phyloP scores from a whole-genome alignment of 2,329 filamentous ascomycete genomes.

The Claviceps monticola region DNA sequence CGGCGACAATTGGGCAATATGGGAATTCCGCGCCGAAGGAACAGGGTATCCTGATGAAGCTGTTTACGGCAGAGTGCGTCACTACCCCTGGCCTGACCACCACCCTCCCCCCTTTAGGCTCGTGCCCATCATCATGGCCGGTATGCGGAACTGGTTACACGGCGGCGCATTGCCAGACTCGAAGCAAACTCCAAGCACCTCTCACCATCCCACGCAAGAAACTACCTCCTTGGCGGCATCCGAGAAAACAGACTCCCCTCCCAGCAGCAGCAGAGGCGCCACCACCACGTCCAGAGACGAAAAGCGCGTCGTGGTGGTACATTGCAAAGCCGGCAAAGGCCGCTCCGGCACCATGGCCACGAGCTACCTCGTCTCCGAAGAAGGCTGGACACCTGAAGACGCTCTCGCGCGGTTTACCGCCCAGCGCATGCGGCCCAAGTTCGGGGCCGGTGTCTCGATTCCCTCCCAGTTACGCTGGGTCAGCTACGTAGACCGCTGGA shows the following conservation, averaged over 20 bases:
- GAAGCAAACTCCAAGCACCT: not conserved
- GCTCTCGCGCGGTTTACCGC: slow-evolving; percentile 53
- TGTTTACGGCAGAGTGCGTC: slow-evolving; percentile 71
- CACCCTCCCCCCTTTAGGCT: slow-evolving; percentile 88
- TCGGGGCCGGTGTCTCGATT: slow-evolving; percentile 82
- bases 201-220: not conserved
- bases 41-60: slow-evolving; percentile 88
- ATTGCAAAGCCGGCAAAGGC: slow-evolving; percentile 96
- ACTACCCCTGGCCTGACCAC: slow-evolving; percentile 95
- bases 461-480: slow-evolving; percentile 84
- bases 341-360: slow-evolving; percentile 79
- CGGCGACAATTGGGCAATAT: slow-evolving; percentile 77
- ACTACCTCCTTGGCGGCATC: not conserved
- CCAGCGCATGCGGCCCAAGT: slow-evolving; percentile 75
- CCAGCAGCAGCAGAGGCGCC: not conserved
- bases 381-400: slow-evolving; percentile 43
- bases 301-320: slow-evolving; percentile 68
- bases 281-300: slow-evolving; percentile 15
- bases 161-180: slow-evolving; percentile 28
- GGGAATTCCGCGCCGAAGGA: slow-evolving; percentile 94
- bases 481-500: slow-evolving; percentile 79
- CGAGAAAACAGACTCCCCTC: slow-evolving; percentile 13
- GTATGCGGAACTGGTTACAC: slow-evolving; percentile 80
- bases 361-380: slow-evolving; percentile 80
- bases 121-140: slow-evolving; percentile 77